Percentiles rank a stretch among this genome's conserved stretches.
phyloP scores from a whole-genome alignment of 2,329 filamentous ascomycete species.

The Fusarium napiforme region DNA sequence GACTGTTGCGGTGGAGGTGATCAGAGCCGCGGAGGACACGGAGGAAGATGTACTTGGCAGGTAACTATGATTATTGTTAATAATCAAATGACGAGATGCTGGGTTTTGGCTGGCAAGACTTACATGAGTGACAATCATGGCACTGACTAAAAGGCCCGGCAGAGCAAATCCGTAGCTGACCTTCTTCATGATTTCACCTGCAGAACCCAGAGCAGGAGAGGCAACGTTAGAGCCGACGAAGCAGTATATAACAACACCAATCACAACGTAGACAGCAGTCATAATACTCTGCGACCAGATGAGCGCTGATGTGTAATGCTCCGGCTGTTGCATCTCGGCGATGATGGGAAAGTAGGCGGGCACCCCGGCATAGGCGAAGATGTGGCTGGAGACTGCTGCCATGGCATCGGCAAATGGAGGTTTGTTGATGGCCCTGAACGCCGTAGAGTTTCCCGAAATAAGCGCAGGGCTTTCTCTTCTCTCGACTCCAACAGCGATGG shows the following conservation, averaged over 20 bases:
- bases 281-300: constrained; percentile 43
- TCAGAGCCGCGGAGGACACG: constrained; percentile 45
- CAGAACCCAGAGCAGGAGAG: constrained; percentile 59
- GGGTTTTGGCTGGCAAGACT: neutral
- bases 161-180: constrained; percentile 56
- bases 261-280: constrained; percentile 47
- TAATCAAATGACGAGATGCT: neutral
- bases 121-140: constrained; percentile 45
- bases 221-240: constrained; percentile 59
- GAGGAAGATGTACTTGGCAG: constrained; percentile 47
- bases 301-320: constrained; percentile 44
- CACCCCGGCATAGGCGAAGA: constrained; percentile 54
- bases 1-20: constrained; percentile 44
- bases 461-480: constrained; percentile 44
- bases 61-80: constrained; percentile 8
- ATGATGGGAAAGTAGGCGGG: constrained; percentile 49
- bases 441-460: constrained; percentile 37
- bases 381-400: constrained; percentile 46
- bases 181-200: constrained; percentile 55
- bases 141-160: constrained; percentile 45
- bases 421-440: constrained; percentile 45
- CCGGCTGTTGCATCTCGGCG: constrained; percentile 50
- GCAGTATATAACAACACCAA: constrained; percentile 56
- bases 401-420: constrained; percentile 48
- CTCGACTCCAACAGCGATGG: constrained; percentile 47